Percentiles rank a stretch among this genome's conserved stretches.
phyloP scores from a whole-genome alignment of 208 protist genomes.

The Trypanosoma platydactyli region DNA sequence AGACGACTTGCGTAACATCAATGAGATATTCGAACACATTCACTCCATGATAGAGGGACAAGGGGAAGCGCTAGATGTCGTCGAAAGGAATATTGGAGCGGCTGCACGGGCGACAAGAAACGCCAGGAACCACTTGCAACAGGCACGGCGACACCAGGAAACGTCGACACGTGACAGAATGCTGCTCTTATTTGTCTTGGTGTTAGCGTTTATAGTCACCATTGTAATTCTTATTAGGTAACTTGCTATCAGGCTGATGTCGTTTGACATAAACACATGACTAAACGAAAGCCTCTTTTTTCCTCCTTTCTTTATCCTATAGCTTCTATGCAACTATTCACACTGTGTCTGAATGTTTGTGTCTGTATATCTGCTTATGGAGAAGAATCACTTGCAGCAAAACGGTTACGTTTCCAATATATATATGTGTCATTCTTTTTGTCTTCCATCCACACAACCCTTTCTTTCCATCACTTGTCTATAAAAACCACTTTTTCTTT shows the following conservation, averaged over 20 bases:
- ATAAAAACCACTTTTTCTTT: slow-evolving; percentile 11
- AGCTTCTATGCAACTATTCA: no score
- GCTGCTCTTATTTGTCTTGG: slow-evolving; percentile 56
- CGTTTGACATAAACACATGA: no score
- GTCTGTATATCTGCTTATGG: slow-evolving; percentile 4
- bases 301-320: no score
- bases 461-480: no score
- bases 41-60: slow-evolving; percentile 82
- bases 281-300: no score
- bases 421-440: no score
- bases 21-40: slow-evolving; percentile 88
- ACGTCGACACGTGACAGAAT: slow-evolving; percentile 56
- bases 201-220: slow-evolving; percentile 41
- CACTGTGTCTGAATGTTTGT: no score
- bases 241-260: not conserved
- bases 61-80: slow-evolving; percentile 66
- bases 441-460: not conserved
- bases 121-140: slow-evolving; percentile 59
- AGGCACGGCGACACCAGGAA: slow-evolving; percentile 63
- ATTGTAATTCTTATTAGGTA: slow-evolving; percentile 25
- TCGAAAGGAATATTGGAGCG: slow-evolving; percentile 61
- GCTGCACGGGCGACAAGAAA: slow-evolving; percentile 67
- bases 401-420: no score
- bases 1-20: slow-evolving; percentile 82
- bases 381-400: no score